Evolutionary conservation across 306 rosid genomes (phyloP).

Genomic region (Inga leiocalycina): DNA sequence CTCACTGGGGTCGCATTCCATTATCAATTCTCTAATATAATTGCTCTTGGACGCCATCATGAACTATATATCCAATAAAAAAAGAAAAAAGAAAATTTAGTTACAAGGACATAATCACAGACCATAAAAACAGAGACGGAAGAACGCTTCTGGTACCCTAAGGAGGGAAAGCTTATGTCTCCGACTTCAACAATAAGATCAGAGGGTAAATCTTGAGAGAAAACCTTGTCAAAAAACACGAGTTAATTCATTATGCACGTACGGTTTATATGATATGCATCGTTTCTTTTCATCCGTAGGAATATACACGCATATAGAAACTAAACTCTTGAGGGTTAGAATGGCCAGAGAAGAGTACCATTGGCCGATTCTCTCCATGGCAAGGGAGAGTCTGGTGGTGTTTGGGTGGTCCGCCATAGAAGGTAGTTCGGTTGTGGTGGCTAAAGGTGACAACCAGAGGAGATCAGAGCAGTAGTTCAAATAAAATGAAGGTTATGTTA

Average conservation of each 20-base stretch:
- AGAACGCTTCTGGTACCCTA: constrained; percentile 52
- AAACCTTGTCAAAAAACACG: constrained; percentile 53
- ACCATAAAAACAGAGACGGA: not conserved
- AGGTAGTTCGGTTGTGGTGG: constrained; percentile 12
- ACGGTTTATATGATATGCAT: not conserved
- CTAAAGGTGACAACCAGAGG: constrained; percentile 15
- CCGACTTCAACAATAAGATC: constrained; percentile 70
- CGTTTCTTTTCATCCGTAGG: not conserved
- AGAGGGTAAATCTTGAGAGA: constrained; percentile 76
- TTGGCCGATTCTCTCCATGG: constrained; percentile 94
- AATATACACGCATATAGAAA: not conserved
- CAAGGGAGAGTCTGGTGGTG: constrained; percentile 58
- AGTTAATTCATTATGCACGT: not conserved
- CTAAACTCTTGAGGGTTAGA: not conserved
- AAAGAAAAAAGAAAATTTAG: not conserved
- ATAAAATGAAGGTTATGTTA: not conserved
- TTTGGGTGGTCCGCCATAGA: constrained; percentile 54
- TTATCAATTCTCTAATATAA: constrained; percentile 65
- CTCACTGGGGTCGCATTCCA: constrained; percentile 63
- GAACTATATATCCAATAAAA: constrained; percentile 43
- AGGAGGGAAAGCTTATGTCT: constrained; percentile 70
- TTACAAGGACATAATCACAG: not conserved
- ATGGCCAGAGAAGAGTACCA: constrained; percentile 52
- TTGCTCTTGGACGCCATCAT: constrained; percentile 89
- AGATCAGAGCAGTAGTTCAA: not conserved